A percentile compares a stretch with the other conserved stretches of the same genome.
These are phyloP conservation scores for Penicillium riverlandense DNA, from an alignment of 495 filamentous ascomycete species.

Conservation along the genomic window DNA sequence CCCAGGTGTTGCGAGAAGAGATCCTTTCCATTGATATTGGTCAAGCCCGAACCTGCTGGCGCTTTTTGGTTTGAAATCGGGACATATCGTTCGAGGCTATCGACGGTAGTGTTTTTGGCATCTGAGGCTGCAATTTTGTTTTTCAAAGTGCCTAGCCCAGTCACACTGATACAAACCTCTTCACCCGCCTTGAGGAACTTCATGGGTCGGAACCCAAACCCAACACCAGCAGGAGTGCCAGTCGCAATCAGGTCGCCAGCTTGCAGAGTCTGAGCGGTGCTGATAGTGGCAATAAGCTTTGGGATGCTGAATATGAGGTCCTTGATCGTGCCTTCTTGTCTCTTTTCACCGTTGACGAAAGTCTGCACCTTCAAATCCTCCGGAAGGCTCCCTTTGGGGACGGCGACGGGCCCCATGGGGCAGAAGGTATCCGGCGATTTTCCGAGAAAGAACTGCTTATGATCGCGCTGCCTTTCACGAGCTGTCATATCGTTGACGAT, in stretches of 20 bases:
- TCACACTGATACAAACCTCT: slow-evolving; percentile 42
- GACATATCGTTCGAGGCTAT: slow-evolving; percentile 2
- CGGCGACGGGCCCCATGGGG: slow-evolving; percentile 48
- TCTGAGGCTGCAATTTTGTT: slow-evolving; percentile 29
- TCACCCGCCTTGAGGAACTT: slow-evolving; percentile 43
- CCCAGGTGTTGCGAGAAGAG: slow-evolving; percentile 28
- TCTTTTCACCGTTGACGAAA: slow-evolving; percentile 54
- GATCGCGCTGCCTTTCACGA: slow-evolving; percentile 47
- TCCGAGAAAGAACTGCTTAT: slow-evolving; percentile 52
- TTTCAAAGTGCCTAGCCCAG: slow-evolving; percentile 24
- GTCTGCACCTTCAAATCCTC: slow-evolving; percentile 51
- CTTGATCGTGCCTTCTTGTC: slow-evolving; percentile 57
- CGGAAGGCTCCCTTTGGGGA: slow-evolving; percentile 42
- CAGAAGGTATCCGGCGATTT: slow-evolving; percentile 51
- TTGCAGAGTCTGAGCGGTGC: slow-evolving; percentile 58
- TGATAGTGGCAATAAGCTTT: slow-evolving; percentile 57
- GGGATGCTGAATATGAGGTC: slow-evolving; percentile 68
- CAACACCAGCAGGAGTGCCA: slow-evolving; percentile 56
- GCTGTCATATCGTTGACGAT: slow-evolving; percentile 53
- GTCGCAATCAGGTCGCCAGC: slow-evolving; percentile 70
- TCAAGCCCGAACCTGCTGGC: slow-evolving; percentile 18
- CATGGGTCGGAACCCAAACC: slow-evolving; percentile 39
- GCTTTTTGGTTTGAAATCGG: slow-evolving; percentile 10
- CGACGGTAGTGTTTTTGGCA: slow-evolving; percentile 6
- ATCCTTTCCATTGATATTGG: slow-evolving; percentile 35